Percentiles rank a stretch among this genome's conserved stretches.
These are phyloP conservation scores for Aspergillus taichungensis DNA, from an alignment of 495 filamentous ascomycete genomes.

Conservation along the genomic window DNA sequence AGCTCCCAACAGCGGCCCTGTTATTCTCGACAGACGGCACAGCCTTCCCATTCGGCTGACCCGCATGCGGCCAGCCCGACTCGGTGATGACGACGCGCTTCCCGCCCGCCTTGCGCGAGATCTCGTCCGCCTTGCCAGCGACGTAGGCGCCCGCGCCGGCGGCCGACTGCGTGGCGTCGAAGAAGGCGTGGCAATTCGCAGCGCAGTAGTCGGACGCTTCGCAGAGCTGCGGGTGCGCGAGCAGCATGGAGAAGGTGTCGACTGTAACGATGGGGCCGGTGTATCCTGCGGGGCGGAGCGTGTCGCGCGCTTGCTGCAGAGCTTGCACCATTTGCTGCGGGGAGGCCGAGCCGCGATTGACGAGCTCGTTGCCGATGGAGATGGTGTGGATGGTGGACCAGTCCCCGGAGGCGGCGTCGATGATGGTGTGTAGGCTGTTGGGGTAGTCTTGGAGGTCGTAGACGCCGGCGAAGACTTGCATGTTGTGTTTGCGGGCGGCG, in stretches of 20 bases:
- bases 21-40: slow-evolving; percentile 59
- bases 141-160: slow-evolving; percentile 57
- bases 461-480: slow-evolving; percentile 67
- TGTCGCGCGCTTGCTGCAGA: slow-evolving; percentile 44
- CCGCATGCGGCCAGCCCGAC: slow-evolving; percentile 71
- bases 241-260: slow-evolving; percentile 63
- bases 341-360: slow-evolving; percentile 52
- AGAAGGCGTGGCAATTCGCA: slow-evolving; percentile 79
- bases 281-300: slow-evolving; percentile 56
- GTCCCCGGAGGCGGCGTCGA: slow-evolving; percentile 43
- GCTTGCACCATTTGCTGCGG: slow-evolving; percentile 44
- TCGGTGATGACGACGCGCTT: slow-evolving; percentile 61
- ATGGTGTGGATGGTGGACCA: slow-evolving; percentile 63
- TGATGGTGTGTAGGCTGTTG: slow-evolving; percentile 43
- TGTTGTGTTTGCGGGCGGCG: slow-evolving; percentile 47
- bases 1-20: slow-evolving; percentile 49
- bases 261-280: slow-evolving; percentile 66
- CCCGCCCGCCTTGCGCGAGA: slow-evolving; percentile 40
- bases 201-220: slow-evolving; percentile 67
- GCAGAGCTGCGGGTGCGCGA: slow-evolving; percentile 62
- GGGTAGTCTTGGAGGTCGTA: slow-evolving; percentile 53
- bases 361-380: slow-evolving; percentile 71
- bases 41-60: slow-evolving; percentile 52
- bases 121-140: slow-evolving; percentile 36
- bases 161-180: slow-evolving; percentile 52